These are phyloP conservation scores for Blastobotrys buckinghamii DNA, from an alignment of 1,139 yeast species.

Conservation along the genomic window DNA sequence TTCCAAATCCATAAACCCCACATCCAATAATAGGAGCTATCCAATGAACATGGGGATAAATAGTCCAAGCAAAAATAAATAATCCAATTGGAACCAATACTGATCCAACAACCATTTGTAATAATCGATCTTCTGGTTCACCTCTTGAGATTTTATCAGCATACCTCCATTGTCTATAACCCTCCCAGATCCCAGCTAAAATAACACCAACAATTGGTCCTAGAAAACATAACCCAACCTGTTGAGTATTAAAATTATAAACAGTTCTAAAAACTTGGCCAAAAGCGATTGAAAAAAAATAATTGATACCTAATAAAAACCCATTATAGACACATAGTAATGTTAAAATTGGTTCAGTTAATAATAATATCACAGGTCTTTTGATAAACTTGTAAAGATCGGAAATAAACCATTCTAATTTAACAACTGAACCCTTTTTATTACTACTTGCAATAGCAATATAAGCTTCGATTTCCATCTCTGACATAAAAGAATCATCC, in stretches of 20 bases:
- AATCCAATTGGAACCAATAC: constrained; percentile 48
- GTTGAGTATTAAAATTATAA: constrained; percentile 37
- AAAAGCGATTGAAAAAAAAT: constrained; percentile 56
- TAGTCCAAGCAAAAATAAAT: constrained; percentile 59
- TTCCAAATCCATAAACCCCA: constrained; percentile 11
- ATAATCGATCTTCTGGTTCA: constrained; percentile 31
- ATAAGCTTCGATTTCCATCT: constrained; percentile 25
- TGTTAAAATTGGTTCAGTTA: constrained; percentile 2
- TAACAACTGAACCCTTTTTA: too few relatives aligned
- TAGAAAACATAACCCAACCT: constrained; percentile 7
- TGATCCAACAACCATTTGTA: constrained; percentile 41
- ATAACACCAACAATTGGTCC: constrained; percentile 29
- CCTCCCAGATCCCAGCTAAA: not conserved
- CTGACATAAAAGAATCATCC: constrained; percentile 56
- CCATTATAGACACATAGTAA: constrained; percentile 31
- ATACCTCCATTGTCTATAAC: not conserved
- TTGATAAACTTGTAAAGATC: constrained; percentile 52
- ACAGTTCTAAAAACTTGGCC: constrained; percentile 49
- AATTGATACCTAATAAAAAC: constrained; percentile 51
- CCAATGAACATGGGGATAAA: constrained; percentile 69
- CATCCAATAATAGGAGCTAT: constrained; percentile 55
- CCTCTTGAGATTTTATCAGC: not conserved
- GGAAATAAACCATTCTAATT: not conserved
- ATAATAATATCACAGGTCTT: constrained; percentile 5
- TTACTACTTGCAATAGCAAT: too few relatives aligned